Evolutionary conservation across 75 land plant species (phyloP).

Genomic region (Pinus taeda): DNA sequence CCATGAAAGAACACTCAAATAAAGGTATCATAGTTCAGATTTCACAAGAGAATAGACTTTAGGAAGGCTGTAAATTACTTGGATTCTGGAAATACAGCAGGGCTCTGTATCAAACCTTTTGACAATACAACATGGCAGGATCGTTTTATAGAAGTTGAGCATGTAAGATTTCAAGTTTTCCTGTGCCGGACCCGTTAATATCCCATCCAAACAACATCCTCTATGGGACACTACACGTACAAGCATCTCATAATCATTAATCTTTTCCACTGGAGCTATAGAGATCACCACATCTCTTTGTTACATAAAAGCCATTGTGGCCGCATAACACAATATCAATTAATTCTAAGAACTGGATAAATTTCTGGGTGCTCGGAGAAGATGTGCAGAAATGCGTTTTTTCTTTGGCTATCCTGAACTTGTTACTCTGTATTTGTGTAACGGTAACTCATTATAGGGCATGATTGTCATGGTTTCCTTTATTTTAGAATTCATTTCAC

Average conservation of each 20-base stretch:
- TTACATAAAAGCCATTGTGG: neutral
- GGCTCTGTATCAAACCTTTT: neutral
- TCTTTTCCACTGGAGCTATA: neutral
- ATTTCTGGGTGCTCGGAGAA: too few species aligned
- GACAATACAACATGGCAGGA: neutral
- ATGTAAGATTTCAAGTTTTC: neutral
- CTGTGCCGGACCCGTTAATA: neutral
- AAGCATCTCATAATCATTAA: neutral
- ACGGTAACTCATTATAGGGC: too few species aligned
- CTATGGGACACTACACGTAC: neutral
- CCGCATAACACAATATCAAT: too few species aligned
- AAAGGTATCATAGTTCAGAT: too few species aligned
- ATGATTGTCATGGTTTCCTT: too few species aligned
- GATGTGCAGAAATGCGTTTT: too few species aligned
- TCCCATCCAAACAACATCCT: neutral
- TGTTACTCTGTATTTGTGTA: too few species aligned
- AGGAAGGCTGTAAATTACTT: neutral
- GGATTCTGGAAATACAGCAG: neutral
- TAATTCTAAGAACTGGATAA: too few species aligned
- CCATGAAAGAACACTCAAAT: too few species aligned
- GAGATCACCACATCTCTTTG: neutral
- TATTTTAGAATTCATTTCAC: too few species aligned
- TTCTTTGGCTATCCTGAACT: too few species aligned
- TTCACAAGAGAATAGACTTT: neutral
- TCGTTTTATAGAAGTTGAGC: neutral